These are phyloP conservation scores for Rhizopus stolonifer DNA, from an alignment of 371 early-diverging fungal genomes.

Conservation along the genomic window DNA sequence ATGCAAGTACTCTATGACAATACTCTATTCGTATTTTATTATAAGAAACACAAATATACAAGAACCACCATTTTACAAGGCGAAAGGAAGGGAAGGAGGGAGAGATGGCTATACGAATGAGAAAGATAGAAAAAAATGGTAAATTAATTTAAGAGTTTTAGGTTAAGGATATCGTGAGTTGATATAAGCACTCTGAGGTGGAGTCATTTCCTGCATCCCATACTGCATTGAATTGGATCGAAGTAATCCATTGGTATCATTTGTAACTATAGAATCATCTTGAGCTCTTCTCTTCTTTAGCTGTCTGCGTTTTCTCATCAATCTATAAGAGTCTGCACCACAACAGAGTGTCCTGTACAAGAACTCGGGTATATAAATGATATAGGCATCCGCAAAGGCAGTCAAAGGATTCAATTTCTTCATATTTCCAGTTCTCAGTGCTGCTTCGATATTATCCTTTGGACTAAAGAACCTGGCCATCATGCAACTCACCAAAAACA, in stretches of 20 bases:
- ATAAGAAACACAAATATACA: too few species aligned
- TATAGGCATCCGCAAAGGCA: conserved; percentile 41
- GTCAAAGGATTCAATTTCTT: conserved; percentile 21
- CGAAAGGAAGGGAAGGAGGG: too few species aligned
- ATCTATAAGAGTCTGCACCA: conserved; percentile 33
- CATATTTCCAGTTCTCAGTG: background rate
- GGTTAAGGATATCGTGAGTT: too few species aligned
- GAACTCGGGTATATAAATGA: conserved; percentile 47
- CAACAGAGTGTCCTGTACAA: conserved; percentile 31
- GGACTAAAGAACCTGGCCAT: conserved; percentile 43
- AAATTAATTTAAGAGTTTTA: too few species aligned
- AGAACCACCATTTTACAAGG: too few species aligned
- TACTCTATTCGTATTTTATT: too few species aligned
- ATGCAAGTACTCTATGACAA: too few species aligned
- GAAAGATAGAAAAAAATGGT: too few species aligned
- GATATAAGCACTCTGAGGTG: too few species aligned
- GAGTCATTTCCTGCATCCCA: background rate
- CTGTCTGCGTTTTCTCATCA: conserved; percentile 38
- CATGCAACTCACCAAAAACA: conserved; percentile 36
- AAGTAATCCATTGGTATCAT: background rate
- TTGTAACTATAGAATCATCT: background rate
- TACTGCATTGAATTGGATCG: background rate
- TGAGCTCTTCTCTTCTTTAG: conserved; percentile 16
- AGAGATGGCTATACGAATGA: too few species aligned
- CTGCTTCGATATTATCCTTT: conserved; percentile 9